Evolutionary conservation across 805 yeast species (phyloP).

Genomic region (Zygosaccharomyces bailii): DNA sequence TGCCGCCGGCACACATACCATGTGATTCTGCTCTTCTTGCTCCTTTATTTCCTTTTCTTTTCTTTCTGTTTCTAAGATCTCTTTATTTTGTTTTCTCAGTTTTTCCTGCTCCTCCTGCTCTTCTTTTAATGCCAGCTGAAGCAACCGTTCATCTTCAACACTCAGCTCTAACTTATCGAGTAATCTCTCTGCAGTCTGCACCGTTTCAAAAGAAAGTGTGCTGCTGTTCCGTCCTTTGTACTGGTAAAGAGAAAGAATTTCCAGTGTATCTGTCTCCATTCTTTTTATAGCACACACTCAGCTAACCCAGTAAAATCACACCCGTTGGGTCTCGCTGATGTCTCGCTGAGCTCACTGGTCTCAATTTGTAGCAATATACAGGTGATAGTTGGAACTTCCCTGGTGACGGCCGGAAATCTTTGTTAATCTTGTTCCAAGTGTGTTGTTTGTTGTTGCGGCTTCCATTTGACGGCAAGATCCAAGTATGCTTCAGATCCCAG

Average conservation of each 20-base stretch:
- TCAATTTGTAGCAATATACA: background rate
- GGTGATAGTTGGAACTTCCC: background rate
- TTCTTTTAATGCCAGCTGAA: slow-evolving; percentile 29
- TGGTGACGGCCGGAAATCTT: background rate
- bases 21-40: slow-evolving; percentile 13
- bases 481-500: background rate
- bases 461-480: background rate
- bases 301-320: background rate
- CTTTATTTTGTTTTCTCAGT: slow-evolving; percentile 13
- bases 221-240: slow-evolving; percentile 20
- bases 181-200: slow-evolving; percentile 31
- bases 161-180: slow-evolving; percentile 34
- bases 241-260: slow-evolving; percentile 6
- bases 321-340: background rate
- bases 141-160: slow-evolving; percentile 32
- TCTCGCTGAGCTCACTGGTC: background rate
- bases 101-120: slow-evolving; percentile 13
- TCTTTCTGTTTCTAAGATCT: background rate
- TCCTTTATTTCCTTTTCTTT: background rate
- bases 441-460: background rate
- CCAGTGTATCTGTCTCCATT: slow-evolving; percentile 7
- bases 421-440: background rate
- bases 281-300: background rate
- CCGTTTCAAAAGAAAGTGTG: slow-evolving; percentile 31
- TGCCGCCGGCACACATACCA: slow-evolving; percentile 34